Evolutionary conservation across 1,284 basidiomycete genomes (phyloP), one percentile per base, ranked within the genome.

Genomic region (Apiotrichum gamsii): DNA sequence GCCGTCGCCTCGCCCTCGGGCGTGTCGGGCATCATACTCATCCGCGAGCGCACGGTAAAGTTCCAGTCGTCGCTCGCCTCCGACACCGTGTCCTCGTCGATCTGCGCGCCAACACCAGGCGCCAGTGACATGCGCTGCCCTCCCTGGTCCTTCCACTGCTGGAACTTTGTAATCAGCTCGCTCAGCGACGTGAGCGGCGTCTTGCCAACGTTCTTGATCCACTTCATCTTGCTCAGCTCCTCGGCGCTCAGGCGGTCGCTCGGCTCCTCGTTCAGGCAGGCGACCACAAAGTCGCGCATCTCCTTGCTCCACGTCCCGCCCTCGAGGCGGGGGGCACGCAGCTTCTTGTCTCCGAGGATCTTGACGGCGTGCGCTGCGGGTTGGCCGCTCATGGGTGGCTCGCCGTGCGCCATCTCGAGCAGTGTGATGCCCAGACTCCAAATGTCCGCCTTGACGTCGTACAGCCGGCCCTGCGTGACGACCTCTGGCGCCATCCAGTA

Each of bases 401-500:
- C 75, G 52, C 63, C 76, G 60, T 78, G 75, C 50, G 85, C 82
- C 84, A 96, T 94, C 70, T 97, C 93, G 62, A 88, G 90, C 18
- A 94, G 78, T 68, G 91, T 87, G 65, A 97, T 94, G 6, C 93
- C 93, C 48, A 97, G 74, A 62, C 88, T 90, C 93, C 93, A 97
- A 36, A 97, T 90, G 63, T 97, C 94, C 4, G 93, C 94, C 69
- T 93, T 94, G 43, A 87, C 86, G 64, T 98, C 93, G 72, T 98
- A 98, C 36, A 84, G 78, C 28, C 87, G 82, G 3, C 85, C 82
- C 32, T 84, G 82, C 52, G 90, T 86, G 15, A 94, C 87, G 5
- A 97, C 90, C 72, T 97, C 94, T 0, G 93, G 93, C 0, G 93
- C 93, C 94, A 97, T 97, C 93, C 93, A 97, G 67, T 94, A 90